A percentile compares a stretch with the other conserved stretches of the same genome.
Evolutionary conservation across 768 basidiomycete genomes (phyloP).

Genomic region (Auricularia auricula-judae): DNA sequence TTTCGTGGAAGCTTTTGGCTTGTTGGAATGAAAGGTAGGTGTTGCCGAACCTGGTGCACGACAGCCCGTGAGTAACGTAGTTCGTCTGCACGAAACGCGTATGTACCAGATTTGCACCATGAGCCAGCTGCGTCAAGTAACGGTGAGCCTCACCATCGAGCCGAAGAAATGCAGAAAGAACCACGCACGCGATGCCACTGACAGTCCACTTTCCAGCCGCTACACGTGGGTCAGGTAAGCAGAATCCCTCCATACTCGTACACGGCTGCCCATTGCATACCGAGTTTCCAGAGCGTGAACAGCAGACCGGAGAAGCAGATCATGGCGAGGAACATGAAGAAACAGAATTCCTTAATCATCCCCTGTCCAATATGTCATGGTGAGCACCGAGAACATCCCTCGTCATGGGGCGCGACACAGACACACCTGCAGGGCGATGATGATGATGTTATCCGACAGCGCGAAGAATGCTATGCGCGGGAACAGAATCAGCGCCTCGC

Average conservation of each 20-base stretch:
- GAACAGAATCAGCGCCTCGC: slow-evolving; percentile 76
- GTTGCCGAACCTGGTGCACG: slow-evolving; percentile 6
- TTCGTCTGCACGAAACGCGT: neutral
- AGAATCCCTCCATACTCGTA: too few species aligned
- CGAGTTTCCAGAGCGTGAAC: slow-evolving; percentile 35
- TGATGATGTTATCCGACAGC: slow-evolving; percentile 65
- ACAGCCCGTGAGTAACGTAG: neutral
- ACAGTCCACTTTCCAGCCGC: neutral
- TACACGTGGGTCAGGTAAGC: neutral
- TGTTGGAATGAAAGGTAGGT: slow-evolving; percentile 30
- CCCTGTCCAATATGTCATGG: slow-evolving; percentile 30
- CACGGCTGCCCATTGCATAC: neutral
- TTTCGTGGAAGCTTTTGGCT: slow-evolving; percentile 32
- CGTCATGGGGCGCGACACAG: neutral
- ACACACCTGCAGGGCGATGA: slow-evolving; percentile 41
- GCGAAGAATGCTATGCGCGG: slow-evolving; percentile 81
- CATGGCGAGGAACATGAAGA: slow-evolving; percentile 67
- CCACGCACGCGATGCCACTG: neutral
- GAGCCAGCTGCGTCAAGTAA: neutral
- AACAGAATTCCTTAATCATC: slow-evolving; percentile 69
- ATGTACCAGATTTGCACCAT: neutral
- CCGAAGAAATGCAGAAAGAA: neutral
- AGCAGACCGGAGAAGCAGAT: slow-evolving; percentile 75
- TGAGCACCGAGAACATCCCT: neutral
- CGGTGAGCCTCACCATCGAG: too few species aligned